Evolutionary conservation across 2,329 filamentous ascomycete species (phyloP).

Genomic region (Capronia epimyces): DNA sequence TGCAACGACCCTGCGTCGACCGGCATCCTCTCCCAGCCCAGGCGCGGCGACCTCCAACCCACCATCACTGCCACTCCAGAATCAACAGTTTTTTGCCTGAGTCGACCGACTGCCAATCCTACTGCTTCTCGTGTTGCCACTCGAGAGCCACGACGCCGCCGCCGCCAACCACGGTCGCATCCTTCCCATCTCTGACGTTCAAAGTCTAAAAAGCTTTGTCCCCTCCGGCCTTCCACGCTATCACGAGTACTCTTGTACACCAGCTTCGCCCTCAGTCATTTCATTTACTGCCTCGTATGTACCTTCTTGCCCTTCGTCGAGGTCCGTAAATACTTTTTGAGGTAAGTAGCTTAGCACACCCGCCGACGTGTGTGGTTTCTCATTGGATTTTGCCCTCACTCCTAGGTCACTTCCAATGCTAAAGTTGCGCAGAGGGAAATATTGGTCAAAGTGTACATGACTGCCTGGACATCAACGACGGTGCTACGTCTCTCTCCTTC

Average conservation of each 20-base stretch:
- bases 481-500: neutral
- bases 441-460: constrained; percentile 12
- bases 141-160: constrained; percentile 9
- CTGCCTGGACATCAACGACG: neutral
- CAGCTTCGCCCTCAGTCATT: no score
- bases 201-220: constrained; percentile 6
- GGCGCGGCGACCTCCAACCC: constrained; percentile 10
- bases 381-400: neutral
- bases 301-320: constrained; percentile 5
- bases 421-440: neutral
- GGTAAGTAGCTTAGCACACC: constrained; percentile 8
- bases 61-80: constrained; percentile 14
- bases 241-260: no score
- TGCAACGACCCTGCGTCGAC: constrained; percentile 5
- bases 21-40: constrained; percentile 8
- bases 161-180: constrained; percentile 16
- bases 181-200: constrained; percentile 23
- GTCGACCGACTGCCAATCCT: constrained; percentile 17
- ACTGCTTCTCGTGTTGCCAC: constrained; percentile 12
- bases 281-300: constrained; percentile 13
- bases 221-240: constrained; percentile 3
- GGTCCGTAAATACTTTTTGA: constrained; percentile 6
- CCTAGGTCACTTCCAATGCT: neutral
- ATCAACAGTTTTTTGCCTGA: constrained; percentile 19
- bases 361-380: neutral